Evolutionary conservation across 352 stramenopile species (phyloP).

Genomic region (Phytopythium vexans): DNA sequence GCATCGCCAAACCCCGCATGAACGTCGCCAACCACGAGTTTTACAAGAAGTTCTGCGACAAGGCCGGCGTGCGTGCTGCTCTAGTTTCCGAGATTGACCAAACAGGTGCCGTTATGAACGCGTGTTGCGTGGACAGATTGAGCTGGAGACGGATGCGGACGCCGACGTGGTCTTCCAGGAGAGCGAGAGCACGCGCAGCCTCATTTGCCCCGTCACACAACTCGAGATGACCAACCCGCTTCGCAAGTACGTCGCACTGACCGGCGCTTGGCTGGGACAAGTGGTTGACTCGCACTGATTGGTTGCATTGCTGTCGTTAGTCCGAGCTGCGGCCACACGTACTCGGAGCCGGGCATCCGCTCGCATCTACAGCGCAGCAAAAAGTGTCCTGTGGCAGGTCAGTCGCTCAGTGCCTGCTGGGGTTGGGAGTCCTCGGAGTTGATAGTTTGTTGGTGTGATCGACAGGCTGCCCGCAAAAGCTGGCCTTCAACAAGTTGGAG

Average conservation of each 20-base stretch:
- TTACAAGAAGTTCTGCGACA: constrained; percentile 79
- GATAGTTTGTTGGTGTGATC: neutral
- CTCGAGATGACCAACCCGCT: constrained; percentile 77
- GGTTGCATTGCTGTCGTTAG: constrained; percentile 17
- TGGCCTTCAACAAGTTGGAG: constrained; percentile 58
- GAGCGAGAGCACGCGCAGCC: constrained; percentile 71
- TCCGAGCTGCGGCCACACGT: constrained; percentile 71
- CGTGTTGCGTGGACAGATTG: constrained; percentile 40
- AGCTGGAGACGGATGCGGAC: constrained; percentile 60
- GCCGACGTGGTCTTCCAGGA: constrained; percentile 81
- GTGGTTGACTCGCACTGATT: neutral
- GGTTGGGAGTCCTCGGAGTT: neutral
- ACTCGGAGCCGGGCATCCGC: constrained; percentile 75
- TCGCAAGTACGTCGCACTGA: constrained; percentile 44
- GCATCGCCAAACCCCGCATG: constrained; percentile 46
- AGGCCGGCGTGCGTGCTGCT: constrained; percentile 47
- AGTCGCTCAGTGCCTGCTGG: neutral
- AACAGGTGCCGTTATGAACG: neutral
- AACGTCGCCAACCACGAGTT: constrained; percentile 62
- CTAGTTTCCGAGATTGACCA: neutral
- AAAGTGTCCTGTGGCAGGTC: constrained; percentile 78
- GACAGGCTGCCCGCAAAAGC: constrained; percentile 64
- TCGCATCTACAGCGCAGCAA: constrained; percentile 67
- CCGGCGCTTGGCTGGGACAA: neutral
- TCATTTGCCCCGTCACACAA: constrained; percentile 77